Percentiles rank a stretch among this genome's conserved stretches.
phyloP scores from a whole-genome alignment of 2,329 filamentous ascomycete species.

The Bertia moriformis region DNA sequence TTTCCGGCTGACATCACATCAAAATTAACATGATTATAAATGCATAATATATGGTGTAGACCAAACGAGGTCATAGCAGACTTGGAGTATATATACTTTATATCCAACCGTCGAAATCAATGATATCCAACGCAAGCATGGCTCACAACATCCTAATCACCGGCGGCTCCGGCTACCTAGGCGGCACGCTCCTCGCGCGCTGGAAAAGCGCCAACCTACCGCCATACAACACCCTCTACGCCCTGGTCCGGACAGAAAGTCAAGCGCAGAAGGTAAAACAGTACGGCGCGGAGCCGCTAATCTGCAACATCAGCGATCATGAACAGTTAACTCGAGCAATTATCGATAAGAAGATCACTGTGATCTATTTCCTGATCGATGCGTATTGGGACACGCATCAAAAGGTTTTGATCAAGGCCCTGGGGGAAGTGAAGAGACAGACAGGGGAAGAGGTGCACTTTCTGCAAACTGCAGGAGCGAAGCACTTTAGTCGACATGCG shows the following conservation, averaged over 20 bases:
- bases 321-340: conserved; percentile 18
- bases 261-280: conserved; percentile 27
- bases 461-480: conserved; percentile 34
- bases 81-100: too few relatives aligned
- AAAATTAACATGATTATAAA: too few relatives aligned
- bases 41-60: too few relatives aligned
- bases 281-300: conserved; percentile 25
- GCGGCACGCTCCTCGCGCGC: conserved; percentile 28
- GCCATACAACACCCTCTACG: conserved; percentile 25
- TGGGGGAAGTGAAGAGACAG: conserved; percentile 23
- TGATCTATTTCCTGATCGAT: conserved; percentile 32
- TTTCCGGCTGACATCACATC: too few relatives aligned
- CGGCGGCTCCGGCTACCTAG: conserved; percentile 35
- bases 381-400: conserved; percentile 16
- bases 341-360: conserved; percentile 24
- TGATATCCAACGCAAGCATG: conserved; percentile 7
- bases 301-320: conserved; percentile 20
- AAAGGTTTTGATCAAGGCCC: conserved; percentile 24
- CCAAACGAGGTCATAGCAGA: too few relatives aligned
- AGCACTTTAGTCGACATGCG: conserved; percentile 31
- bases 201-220: conserved; percentile 20
- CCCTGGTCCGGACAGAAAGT: conserved; percentile 26
- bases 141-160: conserved; percentile 29
- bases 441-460: conserved; percentile 29
- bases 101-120: too few relatives aligned